phyloP scores from a whole-genome alignment of 495 filamentous ascomycete species.

The Talaromyces wortmannii region DNA sequence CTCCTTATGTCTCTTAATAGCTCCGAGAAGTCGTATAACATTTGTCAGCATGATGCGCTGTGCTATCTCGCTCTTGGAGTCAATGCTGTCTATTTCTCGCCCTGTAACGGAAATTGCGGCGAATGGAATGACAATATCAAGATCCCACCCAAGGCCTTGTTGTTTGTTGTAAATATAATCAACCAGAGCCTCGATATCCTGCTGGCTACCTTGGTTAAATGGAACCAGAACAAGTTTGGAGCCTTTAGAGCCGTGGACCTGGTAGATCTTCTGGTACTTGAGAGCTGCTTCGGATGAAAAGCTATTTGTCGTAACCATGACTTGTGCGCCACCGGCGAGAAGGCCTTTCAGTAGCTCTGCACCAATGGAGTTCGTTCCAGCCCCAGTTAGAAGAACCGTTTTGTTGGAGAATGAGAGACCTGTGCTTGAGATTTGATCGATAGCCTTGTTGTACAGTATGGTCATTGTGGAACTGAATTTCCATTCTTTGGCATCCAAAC shows the following conservation, averaged over 20 bases:
- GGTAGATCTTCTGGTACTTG: constrained; percentile 14
- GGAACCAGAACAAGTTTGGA: constrained; percentile 13
- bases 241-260: constrained; percentile 9
- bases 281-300: neutral
- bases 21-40: constrained; percentile 9
- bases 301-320: constrained; percentile 18
- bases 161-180: constrained; percentile 10
- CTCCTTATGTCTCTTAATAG: constrained; percentile 2
- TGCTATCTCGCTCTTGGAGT: constrained; percentile 10
- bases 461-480: no score
- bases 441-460: no score
- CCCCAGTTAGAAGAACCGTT: constrained; percentile 17
- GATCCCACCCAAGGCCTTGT: constrained; percentile 9
- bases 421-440: neutral
- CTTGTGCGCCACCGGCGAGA: constrained; percentile 16
- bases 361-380: constrained; percentile 16
- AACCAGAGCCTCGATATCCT: constrained; percentile 15
- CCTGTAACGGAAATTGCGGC: constrained; percentile 61
- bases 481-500: no score
- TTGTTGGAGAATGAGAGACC: constrained; percentile 6
- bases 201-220: constrained; percentile 22
- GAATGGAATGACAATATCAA: constrained; percentile 78
- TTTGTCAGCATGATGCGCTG: constrained; percentile 17
- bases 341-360: constrained; percentile 10
- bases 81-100: constrained; percentile 14